A percentile compares a stretch with the other conserved stretches of the same genome.
Conservation (phyloP, 78 protist species). For the Dictyostelium intermedium region DNA sequence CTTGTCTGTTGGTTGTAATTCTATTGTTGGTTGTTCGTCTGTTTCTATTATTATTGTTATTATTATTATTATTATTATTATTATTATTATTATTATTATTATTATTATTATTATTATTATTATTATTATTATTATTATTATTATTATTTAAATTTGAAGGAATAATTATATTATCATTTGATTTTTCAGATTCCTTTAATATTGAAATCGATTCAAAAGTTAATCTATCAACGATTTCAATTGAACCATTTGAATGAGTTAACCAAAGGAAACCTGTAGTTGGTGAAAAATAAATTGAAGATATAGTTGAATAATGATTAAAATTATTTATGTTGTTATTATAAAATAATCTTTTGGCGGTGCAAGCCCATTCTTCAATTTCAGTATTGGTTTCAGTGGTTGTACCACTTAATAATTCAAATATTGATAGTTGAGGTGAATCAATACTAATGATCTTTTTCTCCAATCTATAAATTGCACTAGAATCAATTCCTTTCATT, state of each 20-base stretch:
- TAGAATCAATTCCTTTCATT: slow-evolving; percentile 20
- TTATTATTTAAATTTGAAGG: neutral
- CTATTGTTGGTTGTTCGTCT: too few species aligned
- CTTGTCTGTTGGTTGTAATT: too few species aligned
- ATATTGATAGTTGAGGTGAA: slow-evolving; percentile 38
- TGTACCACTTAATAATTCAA: neutral
- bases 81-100: too few species aligned
- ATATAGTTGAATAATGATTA: slow-evolving; percentile 7
- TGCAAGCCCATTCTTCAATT: slow-evolving; percentile 18
- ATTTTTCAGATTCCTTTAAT: neutral
- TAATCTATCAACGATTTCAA: slow-evolving; percentile 31
- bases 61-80: too few species aligned
- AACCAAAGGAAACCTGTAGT: slow-evolving; percentile 50
- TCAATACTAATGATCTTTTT: neutral
- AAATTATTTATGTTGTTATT: neutral
- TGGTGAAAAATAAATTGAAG: slow-evolving; percentile 30
- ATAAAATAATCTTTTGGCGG: neutral
- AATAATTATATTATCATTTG: neutral
- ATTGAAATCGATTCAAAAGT: slow-evolving; percentile 22
- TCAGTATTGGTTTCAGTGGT: neutral
- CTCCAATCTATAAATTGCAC: slow-evolving; percentile 38
- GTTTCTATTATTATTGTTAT: too few species aligned
- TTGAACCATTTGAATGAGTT: slow-evolving; percentile 18
- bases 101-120: too few species aligned
- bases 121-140: too few species aligned